These are phyloP conservation scores for Lathyrus sativus DNA, from an alignment of 306 rosid genomes.

Conservation along the genomic window DNA sequence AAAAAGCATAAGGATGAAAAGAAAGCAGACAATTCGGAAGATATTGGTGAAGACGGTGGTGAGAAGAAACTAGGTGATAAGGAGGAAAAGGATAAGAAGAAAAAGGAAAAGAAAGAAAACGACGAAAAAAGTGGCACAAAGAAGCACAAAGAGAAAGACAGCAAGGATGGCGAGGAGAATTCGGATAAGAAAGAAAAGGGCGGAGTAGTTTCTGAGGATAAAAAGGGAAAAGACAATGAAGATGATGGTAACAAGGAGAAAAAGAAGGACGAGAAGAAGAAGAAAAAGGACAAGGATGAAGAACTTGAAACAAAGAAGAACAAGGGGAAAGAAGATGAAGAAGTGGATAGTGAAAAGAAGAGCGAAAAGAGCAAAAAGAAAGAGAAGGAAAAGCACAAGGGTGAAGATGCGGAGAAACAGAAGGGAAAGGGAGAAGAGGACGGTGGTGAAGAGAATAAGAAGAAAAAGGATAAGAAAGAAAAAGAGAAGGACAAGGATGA, in stretches of 20 bases:
- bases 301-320: neutral
- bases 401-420: constrained; percentile 4
- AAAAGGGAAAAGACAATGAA: neutral
- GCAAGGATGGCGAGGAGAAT: neutral
- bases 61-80: constrained; percentile 22
- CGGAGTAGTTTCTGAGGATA: neutral
- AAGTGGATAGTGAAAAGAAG: constrained; percentile 20
- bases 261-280: constrained; percentile 13
- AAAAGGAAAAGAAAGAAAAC: constrained; percentile 30
- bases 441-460: neutral
- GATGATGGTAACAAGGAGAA: neutral
- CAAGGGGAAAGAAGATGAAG: constrained; percentile 11
- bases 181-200: constrained; percentile 5
- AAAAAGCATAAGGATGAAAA: constrained; percentile 41
- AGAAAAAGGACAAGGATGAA: constrained; percentile 18
- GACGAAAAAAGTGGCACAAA: neutral
- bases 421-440: constrained; percentile 31
- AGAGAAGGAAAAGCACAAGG: constrained; percentile 35
- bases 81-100: constrained; percentile 28
- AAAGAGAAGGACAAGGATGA: constrained; percentile 15
- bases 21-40: constrained; percentile 28
- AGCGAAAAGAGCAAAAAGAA: constrained; percentile 11
- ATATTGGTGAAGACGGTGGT: neutral
- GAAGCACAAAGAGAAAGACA: constrained; percentile 2
- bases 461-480: constrained; percentile 23